Base-by-base conservation (phyloP, 1,139 yeast genomes). In the Eremothecium coryli region DNA sequence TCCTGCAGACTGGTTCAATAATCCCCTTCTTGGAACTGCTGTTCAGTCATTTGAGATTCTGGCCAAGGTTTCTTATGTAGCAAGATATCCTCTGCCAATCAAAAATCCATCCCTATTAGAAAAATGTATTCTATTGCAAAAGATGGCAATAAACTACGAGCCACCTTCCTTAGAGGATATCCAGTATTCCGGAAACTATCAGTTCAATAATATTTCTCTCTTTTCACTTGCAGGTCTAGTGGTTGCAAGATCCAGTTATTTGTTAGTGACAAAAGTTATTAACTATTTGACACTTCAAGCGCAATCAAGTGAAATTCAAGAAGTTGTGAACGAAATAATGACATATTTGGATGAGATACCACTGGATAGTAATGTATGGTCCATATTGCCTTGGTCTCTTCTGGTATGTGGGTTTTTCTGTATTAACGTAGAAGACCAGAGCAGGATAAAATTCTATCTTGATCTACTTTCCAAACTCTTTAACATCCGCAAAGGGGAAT, bases 51-150 rank as follows among this genome's bases (percentile, higher is more conserved):
- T 58, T 43, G 71, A 66, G 38, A 48, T 62, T 7, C 48, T 58
- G 8, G 61, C 67, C 14, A 68, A 68, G 39, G 50, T 64, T 2
- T 51, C 64, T 0, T 68, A 66, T 60, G 38, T 67, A 22, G 39
- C 62, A 13, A 45, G 68, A 25, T 45, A 54, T 9, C 58, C 42
- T 17, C 18, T 41, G 26, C 42, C 42, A 6, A 35, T 45, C 4
- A 42, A 41, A 2, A 17, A 28, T 4, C 31, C 39, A 15, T 18
- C 38, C 10, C 37, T 43, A 43, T 35, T 32, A 18, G 38, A 36
- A 31, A 32, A 37, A 21, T 40, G 43, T 12, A 34, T 26, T 11
- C 39, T 32, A 16, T 24, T 43, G 18, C 37, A 35, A 14, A 36
- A 34, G 4, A 39, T 39, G 41, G 38, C 44, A 2, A 20, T 28